Conservation (phyloP, 352 stramenopile species). For the Saprolegnia parasitica region DNA sequence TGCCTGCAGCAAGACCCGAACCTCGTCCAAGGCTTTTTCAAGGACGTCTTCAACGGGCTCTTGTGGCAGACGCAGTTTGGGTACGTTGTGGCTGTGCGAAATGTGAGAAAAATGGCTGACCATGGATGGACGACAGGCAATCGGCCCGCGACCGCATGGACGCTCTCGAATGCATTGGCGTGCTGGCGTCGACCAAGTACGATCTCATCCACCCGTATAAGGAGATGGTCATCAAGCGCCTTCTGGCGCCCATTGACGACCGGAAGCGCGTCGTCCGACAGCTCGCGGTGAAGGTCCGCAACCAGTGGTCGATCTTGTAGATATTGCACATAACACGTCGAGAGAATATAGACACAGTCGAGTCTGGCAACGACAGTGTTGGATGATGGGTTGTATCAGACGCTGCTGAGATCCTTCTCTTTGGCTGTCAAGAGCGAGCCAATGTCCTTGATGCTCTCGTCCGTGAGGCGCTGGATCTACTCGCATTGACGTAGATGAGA, state of each 20-base stretch:
- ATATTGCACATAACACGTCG: not conserved
- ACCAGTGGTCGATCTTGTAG: conserved; percentile 86
- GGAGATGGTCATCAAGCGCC: conserved; percentile 66
- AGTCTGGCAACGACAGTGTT: not conserved
- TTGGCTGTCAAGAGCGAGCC: conserved; percentile 66
- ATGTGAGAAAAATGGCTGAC: too few species aligned
- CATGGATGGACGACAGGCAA: conserved; percentile 32
- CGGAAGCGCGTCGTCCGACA: conserved; percentile 85
- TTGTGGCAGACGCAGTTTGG: conserved; percentile 77
- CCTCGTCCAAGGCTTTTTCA: conserved; percentile 71
- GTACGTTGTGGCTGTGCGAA: conserved; percentile 37
- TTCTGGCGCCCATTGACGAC: conserved; percentile 78
- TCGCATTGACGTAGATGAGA: too few species aligned
- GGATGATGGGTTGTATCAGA: conserved; percentile 35
- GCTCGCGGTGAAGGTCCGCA: conserved; percentile 81
- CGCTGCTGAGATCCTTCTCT: conserved; percentile 66
- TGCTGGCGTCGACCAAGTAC: conserved; percentile 75
- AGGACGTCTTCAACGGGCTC: conserved; percentile 75
- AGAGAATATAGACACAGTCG: not conserved
- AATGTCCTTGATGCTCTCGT: conserved; percentile 64
- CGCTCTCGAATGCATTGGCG: conserved; percentile 70
- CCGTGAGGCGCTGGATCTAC: conserved; percentile 78
- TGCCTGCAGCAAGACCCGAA: conserved; percentile 7
- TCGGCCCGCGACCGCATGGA: conserved; percentile 62
- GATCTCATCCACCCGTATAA: conserved; percentile 87